Percentiles rank a stretch among this genome's conserved stretches.
Evolutionary conservation across 257 asterid species (phyloP).

Genomic region (Hygrophila difformis): DNA sequence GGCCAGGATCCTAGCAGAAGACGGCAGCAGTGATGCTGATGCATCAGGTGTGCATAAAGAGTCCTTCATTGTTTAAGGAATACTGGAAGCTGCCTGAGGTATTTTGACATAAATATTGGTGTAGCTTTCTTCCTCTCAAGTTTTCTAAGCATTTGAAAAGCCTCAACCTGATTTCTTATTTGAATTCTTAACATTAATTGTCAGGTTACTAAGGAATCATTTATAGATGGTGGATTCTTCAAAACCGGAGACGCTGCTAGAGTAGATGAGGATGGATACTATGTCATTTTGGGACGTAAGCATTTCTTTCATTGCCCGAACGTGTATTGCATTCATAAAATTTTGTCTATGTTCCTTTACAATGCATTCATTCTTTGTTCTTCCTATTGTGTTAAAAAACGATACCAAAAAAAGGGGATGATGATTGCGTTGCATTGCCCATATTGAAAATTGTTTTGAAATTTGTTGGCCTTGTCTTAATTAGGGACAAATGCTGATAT

Average conservation of each 20-base stretch:
- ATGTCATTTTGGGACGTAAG: constrained; percentile 95
- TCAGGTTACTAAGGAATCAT: constrained; percentile 82
- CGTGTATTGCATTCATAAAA: no score
- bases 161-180: no score
- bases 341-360: no score
- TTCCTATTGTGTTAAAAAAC: no score
- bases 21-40: no score
- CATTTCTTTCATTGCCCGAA: neutral
- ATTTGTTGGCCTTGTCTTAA: constrained; percentile 4
- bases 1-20: no score
- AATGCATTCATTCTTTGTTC: neutral
- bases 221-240: constrained; percentile 76
- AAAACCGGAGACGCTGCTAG: constrained; percentile 95
- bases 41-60: no score
- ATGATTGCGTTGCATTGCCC: no score
- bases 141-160: no score
- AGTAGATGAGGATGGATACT: constrained; percentile 87
- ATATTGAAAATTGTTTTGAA: no score
- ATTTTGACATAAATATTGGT: constrained; percentile 4
- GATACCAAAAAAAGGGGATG: no score
- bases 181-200: constrained; percentile 11
- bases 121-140: neutral
- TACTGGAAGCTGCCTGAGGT: constrained; percentile 97
- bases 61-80: constrained; percentile 82
- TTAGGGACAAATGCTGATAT: constrained; percentile 97